A percentile compares a stretch with the other conserved stretches of the same genome.
Evolutionary conservation across 2,329 filamentous ascomycete species (phyloP).

Genomic region (Sclerotinia subarctica): DNA sequence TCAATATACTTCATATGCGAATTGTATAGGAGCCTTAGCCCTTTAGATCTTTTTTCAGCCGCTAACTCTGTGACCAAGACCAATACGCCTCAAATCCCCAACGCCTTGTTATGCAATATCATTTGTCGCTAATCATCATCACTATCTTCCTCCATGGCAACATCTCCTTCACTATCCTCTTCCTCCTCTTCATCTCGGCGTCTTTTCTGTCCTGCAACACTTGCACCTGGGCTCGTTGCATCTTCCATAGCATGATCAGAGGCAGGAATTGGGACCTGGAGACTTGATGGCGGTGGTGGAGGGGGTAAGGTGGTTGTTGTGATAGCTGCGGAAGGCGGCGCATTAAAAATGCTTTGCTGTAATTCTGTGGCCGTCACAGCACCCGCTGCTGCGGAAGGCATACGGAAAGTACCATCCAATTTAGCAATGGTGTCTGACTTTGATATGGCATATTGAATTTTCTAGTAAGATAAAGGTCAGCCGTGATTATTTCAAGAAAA

Average conservation of each 20-base stretch:
- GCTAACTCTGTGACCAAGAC: slow-evolving; percentile 2
- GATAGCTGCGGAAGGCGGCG: slow-evolving; percentile 52
- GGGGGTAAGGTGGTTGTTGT: slow-evolving; percentile 41
- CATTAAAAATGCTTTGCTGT: slow-evolving; percentile 78
- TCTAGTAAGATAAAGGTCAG: slow-evolving; percentile 49
- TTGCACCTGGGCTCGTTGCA: slow-evolving; percentile 50
- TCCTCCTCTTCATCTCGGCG: slow-evolving; percentile 62
- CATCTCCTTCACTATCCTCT: slow-evolving; percentile 70
- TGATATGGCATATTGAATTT: slow-evolving; percentile 85
- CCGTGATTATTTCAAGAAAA: neutral
- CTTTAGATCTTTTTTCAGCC: slow-evolving; percentile 6
- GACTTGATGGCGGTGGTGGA: slow-evolving; percentile 41
- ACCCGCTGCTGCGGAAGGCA: slow-evolving; percentile 56
- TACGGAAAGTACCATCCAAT: slow-evolving; percentile 84
- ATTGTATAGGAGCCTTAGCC: slow-evolving; percentile 11
- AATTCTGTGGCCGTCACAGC: slow-evolving; percentile 66
- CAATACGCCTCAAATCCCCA: slow-evolving; percentile 26
- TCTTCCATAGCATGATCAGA: slow-evolving; percentile 50
- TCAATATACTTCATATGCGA: slow-evolving; percentile 7
- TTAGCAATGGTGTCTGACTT: slow-evolving; percentile 87
- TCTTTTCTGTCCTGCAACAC: slow-evolving; percentile 63
- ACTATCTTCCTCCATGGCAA: slow-evolving; percentile 52
- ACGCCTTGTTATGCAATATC: slow-evolving; percentile 29
- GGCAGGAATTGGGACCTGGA: slow-evolving; percentile 47
- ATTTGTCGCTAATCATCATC: slow-evolving; percentile 33